These are phyloP conservation scores for Saccharomycopsis synnaedendra DNA, from an alignment of 805 yeast genomes.

Conservation along the genomic window DNA sequence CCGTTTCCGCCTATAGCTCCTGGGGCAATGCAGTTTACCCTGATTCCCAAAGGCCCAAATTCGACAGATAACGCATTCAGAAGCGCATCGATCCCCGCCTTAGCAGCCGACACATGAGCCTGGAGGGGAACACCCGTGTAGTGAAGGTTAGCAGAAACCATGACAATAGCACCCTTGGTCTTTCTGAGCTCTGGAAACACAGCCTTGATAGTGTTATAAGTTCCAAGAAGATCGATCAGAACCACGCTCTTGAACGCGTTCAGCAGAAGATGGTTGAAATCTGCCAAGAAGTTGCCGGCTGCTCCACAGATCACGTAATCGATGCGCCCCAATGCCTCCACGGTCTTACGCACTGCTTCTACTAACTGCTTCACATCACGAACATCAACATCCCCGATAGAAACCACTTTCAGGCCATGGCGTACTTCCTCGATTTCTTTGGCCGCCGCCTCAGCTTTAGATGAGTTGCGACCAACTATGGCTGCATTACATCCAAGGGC, in stretches of 20 bases:
- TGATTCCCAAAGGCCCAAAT: constrained; percentile 79
- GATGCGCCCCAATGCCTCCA: constrained; percentile 58
- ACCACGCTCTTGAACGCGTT: constrained; percentile 86
- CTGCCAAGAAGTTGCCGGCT: constrained; percentile 85
- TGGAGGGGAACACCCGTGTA: constrained; percentile 85
- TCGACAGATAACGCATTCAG: constrained; percentile 81
- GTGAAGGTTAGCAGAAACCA: constrained; percentile 85
- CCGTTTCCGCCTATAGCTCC: constrained; percentile 60
- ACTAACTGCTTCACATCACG: constrained; percentile 51
- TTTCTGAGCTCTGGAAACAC: constrained; percentile 50
- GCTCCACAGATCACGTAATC: constrained; percentile 93
- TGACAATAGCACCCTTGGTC: constrained; percentile 61
- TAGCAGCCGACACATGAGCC: constrained; percentile 87
- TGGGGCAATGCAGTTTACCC: constrained; percentile 82
- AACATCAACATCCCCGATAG: constrained; percentile 68
- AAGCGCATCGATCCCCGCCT: constrained; percentile 89
- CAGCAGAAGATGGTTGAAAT: constrained; percentile 64
- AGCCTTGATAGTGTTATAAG: constrained; percentile 85
- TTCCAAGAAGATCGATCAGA: constrained; percentile 78
- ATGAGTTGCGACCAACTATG: constrained; percentile 66
- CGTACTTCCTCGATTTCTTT: constrained; percentile 47
- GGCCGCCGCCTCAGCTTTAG: constrained; percentile 59
- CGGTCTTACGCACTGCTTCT: constrained; percentile 55
- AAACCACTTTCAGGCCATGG: constrained; percentile 54
- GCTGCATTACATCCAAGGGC: constrained; percentile 80